Evolutionary conservation across 2,329 filamentous ascomycete genomes (phyloP).

Genomic region (Trichophyton simii): DNA sequence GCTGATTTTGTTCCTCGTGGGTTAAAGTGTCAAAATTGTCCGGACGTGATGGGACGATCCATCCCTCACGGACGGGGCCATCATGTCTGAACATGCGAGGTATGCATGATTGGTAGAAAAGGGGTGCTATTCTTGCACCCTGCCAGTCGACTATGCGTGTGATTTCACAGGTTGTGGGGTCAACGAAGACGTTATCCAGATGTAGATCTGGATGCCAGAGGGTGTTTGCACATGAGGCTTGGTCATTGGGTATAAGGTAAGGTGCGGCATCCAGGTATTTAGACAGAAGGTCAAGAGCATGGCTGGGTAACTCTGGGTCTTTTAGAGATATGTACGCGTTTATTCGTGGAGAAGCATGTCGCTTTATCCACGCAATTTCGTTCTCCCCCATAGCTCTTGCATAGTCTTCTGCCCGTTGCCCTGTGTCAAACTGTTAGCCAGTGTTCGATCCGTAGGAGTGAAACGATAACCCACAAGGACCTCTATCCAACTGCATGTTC

Average conservation of each 20-base stretch:
- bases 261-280: constrained; percentile 15
- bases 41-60: constrained; percentile 21
- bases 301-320: constrained; percentile 15
- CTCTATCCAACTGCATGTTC: constrained; percentile 19
- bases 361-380: constrained; percentile 18
- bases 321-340: constrained; percentile 18
- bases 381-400: constrained; percentile 17
- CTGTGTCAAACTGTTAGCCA: neutral
- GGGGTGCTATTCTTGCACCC: constrained; percentile 16
- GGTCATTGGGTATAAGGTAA: neutral
- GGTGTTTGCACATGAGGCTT: neutral
- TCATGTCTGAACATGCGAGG: constrained; percentile 22
- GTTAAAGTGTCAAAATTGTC: constrained; percentile 19
- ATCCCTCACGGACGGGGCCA: constrained; percentile 21
- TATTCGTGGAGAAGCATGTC: constrained; percentile 17
- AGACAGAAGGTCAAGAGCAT: constrained; percentile 16
- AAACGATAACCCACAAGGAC: constrained; percentile 18
- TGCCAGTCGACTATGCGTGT: constrained; percentile 25
- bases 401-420: constrained; percentile 15
- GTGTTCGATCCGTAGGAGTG: neutral
- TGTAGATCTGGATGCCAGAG: constrained; percentile 16
- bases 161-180: constrained; percentile 18
- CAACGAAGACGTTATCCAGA: constrained; percentile 23
- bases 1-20: constrained; percentile 17
- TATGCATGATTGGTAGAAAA: constrained; percentile 21